phyloP scores from a whole-genome alignment of 2,329 filamentous ascomycete genomes.

The Madurella fahalii region DNA sequence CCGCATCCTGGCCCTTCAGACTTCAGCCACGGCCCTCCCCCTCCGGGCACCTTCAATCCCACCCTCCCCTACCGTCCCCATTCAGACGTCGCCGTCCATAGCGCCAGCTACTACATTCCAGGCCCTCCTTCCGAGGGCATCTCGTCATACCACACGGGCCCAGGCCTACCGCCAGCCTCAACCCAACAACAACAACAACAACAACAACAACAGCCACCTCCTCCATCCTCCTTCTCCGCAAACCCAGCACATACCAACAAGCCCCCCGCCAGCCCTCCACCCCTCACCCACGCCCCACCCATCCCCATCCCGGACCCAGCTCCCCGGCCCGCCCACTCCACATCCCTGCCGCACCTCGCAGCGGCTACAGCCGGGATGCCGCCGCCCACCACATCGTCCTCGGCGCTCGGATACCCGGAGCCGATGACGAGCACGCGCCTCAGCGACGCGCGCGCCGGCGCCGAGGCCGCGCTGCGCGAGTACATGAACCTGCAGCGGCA shows the following conservation, averaged over 20 bases:
- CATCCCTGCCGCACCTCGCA: background rate
- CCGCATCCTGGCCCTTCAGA: background rate
- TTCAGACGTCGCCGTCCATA: background rate
- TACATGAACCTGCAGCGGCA: conserved; percentile 33
- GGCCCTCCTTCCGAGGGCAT: background rate
- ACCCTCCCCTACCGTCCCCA: conserved; percentile 4
- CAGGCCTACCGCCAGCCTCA: background rate
- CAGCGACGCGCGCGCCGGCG: conserved; percentile 17
- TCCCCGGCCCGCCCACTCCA: background rate
- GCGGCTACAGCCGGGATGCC: background rate
- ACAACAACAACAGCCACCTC: background rate
- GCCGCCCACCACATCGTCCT: background rate
- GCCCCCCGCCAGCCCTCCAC: background rate
- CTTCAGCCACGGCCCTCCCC: background rate
- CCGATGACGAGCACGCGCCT: conserved; percentile 12
- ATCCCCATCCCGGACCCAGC: conserved; percentile 2
- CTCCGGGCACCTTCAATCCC: background rate
- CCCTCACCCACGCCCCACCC: background rate
- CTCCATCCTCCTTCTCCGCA: background rate
- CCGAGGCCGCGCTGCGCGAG: conserved; percentile 34
- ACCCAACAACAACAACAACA: background rate
- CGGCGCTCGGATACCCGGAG: background rate
- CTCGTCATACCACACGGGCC: background rate
- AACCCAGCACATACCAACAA: background rate
- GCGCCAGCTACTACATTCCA: background rate